A percentile compares a stretch with the other conserved stretches of the same genome.
phyloP scores from a whole-genome alignment of 2,329 filamentous ascomycete species.

The Diaporthe citriasiana region DNA sequence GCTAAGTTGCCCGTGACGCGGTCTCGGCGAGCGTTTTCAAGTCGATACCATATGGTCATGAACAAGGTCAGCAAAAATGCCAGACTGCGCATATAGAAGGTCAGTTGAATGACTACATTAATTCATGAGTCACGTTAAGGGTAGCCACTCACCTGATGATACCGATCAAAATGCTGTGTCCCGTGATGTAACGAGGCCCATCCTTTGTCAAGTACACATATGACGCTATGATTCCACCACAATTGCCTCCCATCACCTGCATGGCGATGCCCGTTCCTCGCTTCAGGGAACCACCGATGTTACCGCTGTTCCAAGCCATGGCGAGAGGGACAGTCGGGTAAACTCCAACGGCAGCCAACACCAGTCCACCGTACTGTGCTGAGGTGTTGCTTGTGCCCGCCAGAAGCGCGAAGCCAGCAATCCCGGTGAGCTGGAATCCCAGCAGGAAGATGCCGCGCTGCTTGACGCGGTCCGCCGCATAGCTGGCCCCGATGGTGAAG shows the following conservation, averaged over 20 bases:
- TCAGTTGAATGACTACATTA: not conserved
- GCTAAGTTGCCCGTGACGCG: constrained; percentile 41
- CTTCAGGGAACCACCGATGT: constrained; percentile 61
- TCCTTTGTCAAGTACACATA: constrained; percentile 45
- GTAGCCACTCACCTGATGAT: constrained; percentile 39
- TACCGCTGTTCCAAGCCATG: constrained; percentile 72
- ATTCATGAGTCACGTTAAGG: too few species aligned
- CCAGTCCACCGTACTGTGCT: constrained; percentile 64
- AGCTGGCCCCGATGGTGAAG: constrained; percentile 64
- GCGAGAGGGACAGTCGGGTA: constrained; percentile 70
- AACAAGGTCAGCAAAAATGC: constrained; percentile 51
- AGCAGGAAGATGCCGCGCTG: constrained; percentile 57
- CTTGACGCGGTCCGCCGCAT: constrained; percentile 50
- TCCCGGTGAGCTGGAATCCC: constrained; percentile 60
- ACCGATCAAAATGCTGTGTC: constrained; percentile 45
- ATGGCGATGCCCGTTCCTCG: constrained; percentile 41
- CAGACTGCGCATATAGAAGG: constrained; percentile 42
- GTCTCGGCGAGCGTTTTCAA: constrained; percentile 51
- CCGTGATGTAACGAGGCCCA: constrained; percentile 44
- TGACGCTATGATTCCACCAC: constrained; percentile 45
- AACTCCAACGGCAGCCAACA: constrained; percentile 61
- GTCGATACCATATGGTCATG: constrained; percentile 51
- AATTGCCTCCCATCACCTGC: constrained; percentile 46
- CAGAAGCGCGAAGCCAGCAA: constrained; percentile 61
- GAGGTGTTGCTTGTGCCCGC: constrained; percentile 53